Evolutionary conservation across 192 early-diverging fungal species (phyloP).

Genomic region (Podila verticillata): DNA sequence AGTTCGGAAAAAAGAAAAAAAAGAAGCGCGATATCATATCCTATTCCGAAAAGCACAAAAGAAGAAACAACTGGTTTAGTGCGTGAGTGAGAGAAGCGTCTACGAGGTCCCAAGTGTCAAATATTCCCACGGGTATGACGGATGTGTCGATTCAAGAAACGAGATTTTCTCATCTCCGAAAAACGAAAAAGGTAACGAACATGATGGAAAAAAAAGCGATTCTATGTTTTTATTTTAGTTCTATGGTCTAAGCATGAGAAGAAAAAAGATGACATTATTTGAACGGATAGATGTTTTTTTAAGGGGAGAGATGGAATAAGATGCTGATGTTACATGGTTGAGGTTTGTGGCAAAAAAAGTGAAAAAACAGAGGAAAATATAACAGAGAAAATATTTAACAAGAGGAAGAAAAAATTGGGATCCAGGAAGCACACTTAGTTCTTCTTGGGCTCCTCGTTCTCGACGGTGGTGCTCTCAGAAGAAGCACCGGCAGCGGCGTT

Average conservation of each 20-base stretch:
- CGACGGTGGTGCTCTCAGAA: constrained; percentile 15
- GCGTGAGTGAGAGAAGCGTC: no score
- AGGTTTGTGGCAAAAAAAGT: neutral
- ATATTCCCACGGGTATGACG: no score
- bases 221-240: neutral
- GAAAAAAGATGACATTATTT: neutral
- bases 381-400: constrained; percentile 1
- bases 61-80: no score
- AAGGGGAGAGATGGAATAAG: neutral
- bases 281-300: neutral
- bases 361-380: constrained; percentile 2
- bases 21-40: no score
- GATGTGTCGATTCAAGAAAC: no score
- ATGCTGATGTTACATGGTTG: constrained; percentile 1
- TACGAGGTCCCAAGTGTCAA: no score
- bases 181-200: no score
- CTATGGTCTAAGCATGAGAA: neutral
- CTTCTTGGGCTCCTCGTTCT: constrained; percentile 23
- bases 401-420: neutral
- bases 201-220: neutral
- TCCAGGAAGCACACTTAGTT: neutral
- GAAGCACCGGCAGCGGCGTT: constrained; percentile 11
- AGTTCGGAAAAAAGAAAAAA: no score
- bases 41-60: no score
- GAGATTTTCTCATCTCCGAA: no score